These are phyloP conservation scores for Fusarium sacchari DNA, from an alignment of 2,329 filamentous ascomycete genomes.

Conservation along the genomic window DNA sequence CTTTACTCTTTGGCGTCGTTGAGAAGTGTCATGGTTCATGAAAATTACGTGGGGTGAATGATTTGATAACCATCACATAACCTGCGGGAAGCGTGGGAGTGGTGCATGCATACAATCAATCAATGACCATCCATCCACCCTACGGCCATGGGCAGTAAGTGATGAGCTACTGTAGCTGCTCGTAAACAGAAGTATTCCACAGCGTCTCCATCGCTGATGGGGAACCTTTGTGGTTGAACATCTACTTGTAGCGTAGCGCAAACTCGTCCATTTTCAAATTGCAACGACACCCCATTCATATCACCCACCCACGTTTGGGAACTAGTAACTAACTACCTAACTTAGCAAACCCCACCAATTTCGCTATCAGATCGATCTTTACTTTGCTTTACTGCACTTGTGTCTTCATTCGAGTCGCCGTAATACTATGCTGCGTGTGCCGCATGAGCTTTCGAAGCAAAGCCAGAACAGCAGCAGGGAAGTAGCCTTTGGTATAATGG, in stretches of 20 bases:
- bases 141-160: background rate
- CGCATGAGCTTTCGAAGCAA: background rate
- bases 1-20: constrained; percentile 1
- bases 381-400: background rate
- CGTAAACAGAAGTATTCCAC: constrained; percentile 4
- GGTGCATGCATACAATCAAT: background rate
- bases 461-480: background rate
- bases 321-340: background rate
- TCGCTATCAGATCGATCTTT: constrained; percentile 16
- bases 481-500: background rate
- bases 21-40: constrained; percentile 16
- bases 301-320: constrained; percentile 1
- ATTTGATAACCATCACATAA: background rate
- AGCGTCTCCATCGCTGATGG: background rate
- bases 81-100: constrained; percentile 6
- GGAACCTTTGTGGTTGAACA: constrained; percentile 18
- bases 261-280: constrained; percentile 20
- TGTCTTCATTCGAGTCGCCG: background rate
- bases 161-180: background rate
- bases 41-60: constrained; percentile 11
- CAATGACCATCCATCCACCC: background rate
- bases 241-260: constrained; percentile 18
- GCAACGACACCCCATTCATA: constrained; percentile 9
- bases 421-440: background rate
- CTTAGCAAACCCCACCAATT: constrained; percentile 19